These are phyloP conservation scores for Ceratocystis huliohia DNA, from an alignment of 2,329 filamentous ascomycete species.

Conservation along the genomic window DNA sequence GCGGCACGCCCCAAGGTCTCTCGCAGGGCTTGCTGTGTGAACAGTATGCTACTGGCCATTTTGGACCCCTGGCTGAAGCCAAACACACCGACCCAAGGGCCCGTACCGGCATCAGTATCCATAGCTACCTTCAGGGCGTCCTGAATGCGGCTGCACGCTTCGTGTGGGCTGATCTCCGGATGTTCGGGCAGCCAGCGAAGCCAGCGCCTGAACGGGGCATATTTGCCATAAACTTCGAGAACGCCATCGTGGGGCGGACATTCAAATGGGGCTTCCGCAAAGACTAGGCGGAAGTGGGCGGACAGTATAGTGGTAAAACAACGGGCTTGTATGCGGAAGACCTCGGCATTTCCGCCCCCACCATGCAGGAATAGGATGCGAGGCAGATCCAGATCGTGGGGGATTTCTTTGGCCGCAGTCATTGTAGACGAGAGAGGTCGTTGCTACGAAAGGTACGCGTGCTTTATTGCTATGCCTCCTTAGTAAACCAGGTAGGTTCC, in stretches of 20 bases:
- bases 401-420: conserved; percentile 9
- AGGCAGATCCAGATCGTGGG: conserved; percentile 32
- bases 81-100: conserved; percentile 47
- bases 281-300: conserved; percentile 55
- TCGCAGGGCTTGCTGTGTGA: conserved; percentile 45
- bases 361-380: conserved; percentile 73
- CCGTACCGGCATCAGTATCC: conserved; percentile 41
- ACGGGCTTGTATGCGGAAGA: conserved; percentile 58
- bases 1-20: conserved; percentile 27
- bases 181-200: conserved; percentile 51
- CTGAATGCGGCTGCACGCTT: conserved; percentile 32
- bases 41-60: conserved; percentile 46
- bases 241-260: conserved; percentile 51
- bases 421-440: conserved; percentile 1
- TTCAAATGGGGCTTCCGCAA: conserved; percentile 55
- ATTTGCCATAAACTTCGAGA: conserved; percentile 49
- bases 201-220: conserved; percentile 51
- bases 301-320: conserved; percentile 36
- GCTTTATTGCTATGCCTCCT: too few relatives aligned
- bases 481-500: too few relatives aligned
- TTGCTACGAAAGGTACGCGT: too few relatives aligned
- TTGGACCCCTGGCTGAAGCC: conserved; percentile 58
- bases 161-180: conserved; percentile 36
- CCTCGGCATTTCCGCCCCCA: conserved; percentile 57
- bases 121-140: conserved; percentile 35